A percentile compares a stretch with the other conserved stretches of the same genome.
Conservation (phyloP, 805 yeast genomes). For the Metschnikowia bowlesiae region DNA sequence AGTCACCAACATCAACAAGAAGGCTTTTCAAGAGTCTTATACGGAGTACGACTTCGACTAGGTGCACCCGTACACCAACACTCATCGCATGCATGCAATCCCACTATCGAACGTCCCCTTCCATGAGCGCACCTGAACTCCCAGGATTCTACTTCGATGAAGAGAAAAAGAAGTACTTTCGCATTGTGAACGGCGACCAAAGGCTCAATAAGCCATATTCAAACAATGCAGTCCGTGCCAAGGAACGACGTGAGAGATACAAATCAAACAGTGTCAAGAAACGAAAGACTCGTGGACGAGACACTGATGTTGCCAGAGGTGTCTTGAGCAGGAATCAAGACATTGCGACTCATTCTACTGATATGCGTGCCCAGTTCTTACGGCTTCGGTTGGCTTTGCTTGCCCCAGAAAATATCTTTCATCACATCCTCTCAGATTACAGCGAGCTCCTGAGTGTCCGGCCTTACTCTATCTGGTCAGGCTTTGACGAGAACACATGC, state of each 20-base stretch:
- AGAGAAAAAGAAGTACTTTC: conserved; percentile 26
- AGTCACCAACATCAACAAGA: conserved; percentile 11
- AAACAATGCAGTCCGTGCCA: conserved; percentile 25
- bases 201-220: conserved; percentile 20
- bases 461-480: conserved; percentile 2
- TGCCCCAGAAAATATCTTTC: neutral
- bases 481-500: neutral
- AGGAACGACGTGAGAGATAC: conserved; percentile 16
- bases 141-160: conserved; percentile 34
- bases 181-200: conserved; percentile 29
- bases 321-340: neutral
- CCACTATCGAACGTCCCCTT: neutral
- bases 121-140: conserved; percentile 18
- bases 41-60: conserved; percentile 18
- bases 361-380: neutral
- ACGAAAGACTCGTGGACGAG: neutral
- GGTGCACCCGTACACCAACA: conserved; percentile 7
- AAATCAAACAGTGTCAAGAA: neutral
- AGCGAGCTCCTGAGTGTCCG: neutral
- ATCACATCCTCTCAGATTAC: neutral
- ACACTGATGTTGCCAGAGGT: neutral
- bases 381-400: neutral
- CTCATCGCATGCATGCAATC: neutral
- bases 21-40: conserved; percentile 14
- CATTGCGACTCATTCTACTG: neutral